Conservation (phyloP, 331 rosid genomes). For the Spiraea crenata region DNA sequence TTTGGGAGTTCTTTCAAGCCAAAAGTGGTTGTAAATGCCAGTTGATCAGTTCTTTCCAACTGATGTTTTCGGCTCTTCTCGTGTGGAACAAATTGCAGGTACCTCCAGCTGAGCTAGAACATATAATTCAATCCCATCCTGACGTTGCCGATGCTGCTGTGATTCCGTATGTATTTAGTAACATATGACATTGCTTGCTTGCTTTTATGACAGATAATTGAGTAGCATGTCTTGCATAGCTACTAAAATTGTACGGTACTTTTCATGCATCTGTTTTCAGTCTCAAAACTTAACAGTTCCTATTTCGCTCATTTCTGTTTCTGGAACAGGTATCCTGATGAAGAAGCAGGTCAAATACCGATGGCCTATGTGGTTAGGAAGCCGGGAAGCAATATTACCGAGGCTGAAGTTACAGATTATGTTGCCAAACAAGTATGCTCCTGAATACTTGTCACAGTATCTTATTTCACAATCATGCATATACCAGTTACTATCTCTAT, state of each 20-base stretch:
- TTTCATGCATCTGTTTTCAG: background rate
- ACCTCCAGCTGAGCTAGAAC: slow-evolving; percentile 89
- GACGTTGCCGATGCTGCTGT: slow-evolving; percentile 79
- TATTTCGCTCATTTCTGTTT: slow-evolving; percentile 1
- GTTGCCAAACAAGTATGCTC: slow-evolving; percentile 66
- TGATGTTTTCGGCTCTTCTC: background rate
- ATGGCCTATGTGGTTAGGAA: slow-evolving; percentile 86
- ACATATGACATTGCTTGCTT: background rate
- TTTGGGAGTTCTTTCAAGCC: background rate
- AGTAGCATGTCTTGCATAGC: background rate
- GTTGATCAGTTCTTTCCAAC: background rate
- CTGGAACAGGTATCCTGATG: slow-evolving; percentile 70
- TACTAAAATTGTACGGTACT: background rate
- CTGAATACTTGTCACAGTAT: slow-evolving; percentile 4
- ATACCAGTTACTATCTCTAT: background rate
- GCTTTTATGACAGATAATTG: no score
- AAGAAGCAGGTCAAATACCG: slow-evolving; percentile 90
- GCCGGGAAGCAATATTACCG: slow-evolving; percentile 62
- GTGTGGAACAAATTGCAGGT: slow-evolving; percentile 54
- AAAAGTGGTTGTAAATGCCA: background rate
- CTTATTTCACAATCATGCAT: no score
- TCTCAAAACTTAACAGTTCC: background rate
- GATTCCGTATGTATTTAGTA: slow-evolving; percentile 57
- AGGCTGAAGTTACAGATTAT: slow-evolving; percentile 52
- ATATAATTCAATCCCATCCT: slow-evolving; percentile 60